These are phyloP conservation scores for Brassica napus DNA, from an alignment of 345 rosid genomes.

Conservation along the genomic window Da-Ae NC_063448.1:40135501-40136000, in stretches of 20 bases:
- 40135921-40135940: constrained; percentile 29
- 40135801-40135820: neutral
- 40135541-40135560: neutral
- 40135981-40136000: constrained; percentile 26
- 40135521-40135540: neutral
- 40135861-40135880: constrained; percentile 1
- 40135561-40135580: too few relatives aligned
- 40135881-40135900: constrained; percentile 2
- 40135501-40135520: neutral
- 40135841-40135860: neutral
- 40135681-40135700: neutral
- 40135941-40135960: constrained; percentile 6
- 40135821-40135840: constrained; percentile 6
- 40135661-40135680: neutral
- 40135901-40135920: neutral
- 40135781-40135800: neutral
- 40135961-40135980: constrained; percentile 31
- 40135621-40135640: too few relatives aligned
- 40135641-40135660: neutral
- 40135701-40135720: neutral
- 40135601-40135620: too few relatives aligned
- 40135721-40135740: neutral
- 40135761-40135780: neutral
- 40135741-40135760: neutral
- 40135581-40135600: too few relatives aligned